Evolutionary conservation across 306 rosid species (phyloP).

Genomic region (Delonix regia): DNA sequence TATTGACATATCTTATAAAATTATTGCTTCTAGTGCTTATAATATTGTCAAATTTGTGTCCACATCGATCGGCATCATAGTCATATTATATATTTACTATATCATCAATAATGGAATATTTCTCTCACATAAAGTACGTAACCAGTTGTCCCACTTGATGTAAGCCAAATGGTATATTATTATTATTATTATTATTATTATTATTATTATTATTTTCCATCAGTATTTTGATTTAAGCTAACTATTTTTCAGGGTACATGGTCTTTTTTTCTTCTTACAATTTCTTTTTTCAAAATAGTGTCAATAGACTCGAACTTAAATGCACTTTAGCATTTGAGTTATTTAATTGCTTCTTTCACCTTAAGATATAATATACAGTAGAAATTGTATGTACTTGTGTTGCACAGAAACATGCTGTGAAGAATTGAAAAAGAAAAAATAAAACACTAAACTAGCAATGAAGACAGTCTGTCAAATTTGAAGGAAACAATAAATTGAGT

Average conservation of each 20-base stretch:
- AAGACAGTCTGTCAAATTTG: constrained; percentile 27
- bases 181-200: too few relatives aligned
- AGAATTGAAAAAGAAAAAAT: not conserved
- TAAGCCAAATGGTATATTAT: not conserved
- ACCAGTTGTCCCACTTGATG: not conserved
- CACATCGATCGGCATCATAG: not conserved
- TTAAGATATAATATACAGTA: not conserved
- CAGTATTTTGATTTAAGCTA: too few relatives aligned
- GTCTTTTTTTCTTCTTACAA: too few relatives aligned
- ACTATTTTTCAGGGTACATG: too few relatives aligned
- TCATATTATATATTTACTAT: not conserved
- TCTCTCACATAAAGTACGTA: not conserved
- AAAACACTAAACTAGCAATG: not conserved
- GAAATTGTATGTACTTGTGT: too few relatives aligned
- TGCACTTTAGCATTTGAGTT: not conserved
- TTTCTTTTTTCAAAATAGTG: too few relatives aligned
- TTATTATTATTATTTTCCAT: too few relatives aligned
- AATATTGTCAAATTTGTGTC: not conserved
- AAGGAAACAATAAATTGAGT: constrained; percentile 4
- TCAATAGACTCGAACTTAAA: not conserved
- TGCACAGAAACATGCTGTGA: too few relatives aligned
- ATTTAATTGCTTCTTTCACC: not conserved
- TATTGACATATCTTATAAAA: not conserved
- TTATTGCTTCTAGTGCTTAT: not conserved
- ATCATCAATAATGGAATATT: not conserved